Evolutionary conservation across 2,329 filamentous ascomycete species (phyloP).

Genomic region (Cordyceps tenuipes): DNA sequence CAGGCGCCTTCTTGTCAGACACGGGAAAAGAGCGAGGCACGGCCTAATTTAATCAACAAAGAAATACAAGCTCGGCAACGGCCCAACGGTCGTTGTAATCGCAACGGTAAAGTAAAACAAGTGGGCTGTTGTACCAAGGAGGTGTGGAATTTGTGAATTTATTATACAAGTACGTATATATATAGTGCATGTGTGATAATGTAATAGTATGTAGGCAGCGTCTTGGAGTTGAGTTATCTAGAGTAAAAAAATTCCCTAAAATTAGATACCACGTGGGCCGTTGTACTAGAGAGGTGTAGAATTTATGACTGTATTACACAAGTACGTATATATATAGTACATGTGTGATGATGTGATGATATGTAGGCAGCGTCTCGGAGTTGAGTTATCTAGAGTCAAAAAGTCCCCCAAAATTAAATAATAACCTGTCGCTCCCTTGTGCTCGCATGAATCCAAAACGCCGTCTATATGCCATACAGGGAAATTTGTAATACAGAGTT

Average conservation of each 20-base stretch:
- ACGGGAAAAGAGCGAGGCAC: neutral
- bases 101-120: no score
- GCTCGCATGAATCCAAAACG: neutral
- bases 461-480: conserved; percentile 10
- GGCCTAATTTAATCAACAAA: neutral
- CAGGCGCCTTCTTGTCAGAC: neutral
- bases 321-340: neutral
- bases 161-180: neutral
- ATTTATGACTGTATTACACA: neutral
- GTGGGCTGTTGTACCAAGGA: neutral
- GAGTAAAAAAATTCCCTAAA: no score
- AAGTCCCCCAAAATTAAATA: neutral
- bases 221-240: conserved; percentile 8
- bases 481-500: neutral
- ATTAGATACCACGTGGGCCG: neutral
- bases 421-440: neutral
- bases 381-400: neutral
- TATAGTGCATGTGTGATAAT: neutral
- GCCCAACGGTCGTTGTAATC: neutral
- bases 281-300: neutral
- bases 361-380: neutral
- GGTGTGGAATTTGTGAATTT: neutral
- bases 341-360: neutral
- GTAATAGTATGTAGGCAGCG: neutral
- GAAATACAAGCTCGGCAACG: neutral